Base-by-base conservation (phyloP, 768 basidiomycete species). In the Hericium erinaceus region DNA sequence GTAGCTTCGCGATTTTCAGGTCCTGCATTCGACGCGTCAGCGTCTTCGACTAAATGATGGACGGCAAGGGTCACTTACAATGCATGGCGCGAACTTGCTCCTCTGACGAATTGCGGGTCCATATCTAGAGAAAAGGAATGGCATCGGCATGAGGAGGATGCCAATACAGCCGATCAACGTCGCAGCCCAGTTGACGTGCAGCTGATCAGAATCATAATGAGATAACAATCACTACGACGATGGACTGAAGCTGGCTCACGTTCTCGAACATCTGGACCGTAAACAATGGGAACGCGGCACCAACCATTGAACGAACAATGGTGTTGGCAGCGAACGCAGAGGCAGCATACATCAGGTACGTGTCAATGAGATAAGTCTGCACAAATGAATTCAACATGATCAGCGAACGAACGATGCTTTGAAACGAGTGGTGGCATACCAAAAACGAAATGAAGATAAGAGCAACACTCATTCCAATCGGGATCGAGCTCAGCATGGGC, bases 321-420 rank as follows among this genome's bases (percentile, higher is more conserved):
- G 54, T 56, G 55, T 59, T 59, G 11, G 55, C 54, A 22, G 58
- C 54, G 33, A 59, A 51, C n/a, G 55, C 58, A 18, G 58, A 59
- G 18, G 58, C 58, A 0, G 58, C 39, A 37, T 48, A 56, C 58
- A 59, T 56, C 52, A 52, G 55, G n/a, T 59, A 59, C 15, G 55
- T 56, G 39, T 59, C 58, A 2, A 59, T 54, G 37, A 59, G 44
- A 50, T 59, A 59, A n/a, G 39, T 59, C 55, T 59, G 33, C 9
- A 55, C 6, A 39, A 20, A 2, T 33, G 33, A 7, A 33, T 44
- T 18, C 40, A 7, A 39, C 15, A 11, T 15, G 3, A 7, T 39
- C 22, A 18, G 50, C 13, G 11, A 20, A 11, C n/a, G 41, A 28
- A 38, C 8, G 33, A 8, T 10, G 9, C 6, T 10, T 33, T 8